Base-by-base conservation (phyloP, 2,329 filamentous ascomycete genomes). In the Madurella mycetomatis region DNA sequence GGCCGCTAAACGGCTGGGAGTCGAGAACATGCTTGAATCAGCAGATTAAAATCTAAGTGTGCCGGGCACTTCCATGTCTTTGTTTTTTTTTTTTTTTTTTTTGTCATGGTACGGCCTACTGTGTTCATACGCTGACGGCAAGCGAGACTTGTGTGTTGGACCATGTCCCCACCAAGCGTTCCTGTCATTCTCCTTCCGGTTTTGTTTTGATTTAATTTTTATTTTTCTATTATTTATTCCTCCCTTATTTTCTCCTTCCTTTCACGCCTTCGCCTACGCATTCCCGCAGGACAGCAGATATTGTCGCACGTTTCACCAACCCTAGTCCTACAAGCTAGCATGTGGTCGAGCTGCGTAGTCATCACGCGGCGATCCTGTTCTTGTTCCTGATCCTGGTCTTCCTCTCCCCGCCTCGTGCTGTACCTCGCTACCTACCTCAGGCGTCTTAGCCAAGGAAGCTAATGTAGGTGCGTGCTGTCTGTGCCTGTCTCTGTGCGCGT, bases 281-380 rank as follows among this genome's bases (percentile, higher is more conserved):
- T 43, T 47, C 18, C 15, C 44, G 59, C 55, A 58, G 53, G 53
- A 55, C 42, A 41, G 9, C 32, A 41, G 51, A 58, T 48, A 58
- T 56, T 51, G 34, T 54, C 30, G 15, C 45, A 13, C 18, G 48
- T 56, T 53, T 55, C 58, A 58, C 34, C 47, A 44, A 42, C 19
- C 40, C 49, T 34, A 51, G 41, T 37, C 46, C 37, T 46, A 13
- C 30, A 30, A 32, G 32, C 41, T 17, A 43, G 37, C 47, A 50
- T 51, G 50, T 47, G 42, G 43, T 15, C 31, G 18, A 18, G 17
- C 18, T 9, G 32, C 31, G 45, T n/a, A 46, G 49, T 7, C 45
- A 51, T 41, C 40, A 46, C 53, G 17, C 45, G 30, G 31, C 49
- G 25, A 46, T 49, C 43, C 44, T n/a, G 15, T 44, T 30, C 8